Percentiles rank a stretch among this genome's conserved stretches.
These are phyloP conservation scores for Phaffia tasmanica DNA, from an alignment of 768 basidiomycete species.

Conservation along the genomic window DNA sequence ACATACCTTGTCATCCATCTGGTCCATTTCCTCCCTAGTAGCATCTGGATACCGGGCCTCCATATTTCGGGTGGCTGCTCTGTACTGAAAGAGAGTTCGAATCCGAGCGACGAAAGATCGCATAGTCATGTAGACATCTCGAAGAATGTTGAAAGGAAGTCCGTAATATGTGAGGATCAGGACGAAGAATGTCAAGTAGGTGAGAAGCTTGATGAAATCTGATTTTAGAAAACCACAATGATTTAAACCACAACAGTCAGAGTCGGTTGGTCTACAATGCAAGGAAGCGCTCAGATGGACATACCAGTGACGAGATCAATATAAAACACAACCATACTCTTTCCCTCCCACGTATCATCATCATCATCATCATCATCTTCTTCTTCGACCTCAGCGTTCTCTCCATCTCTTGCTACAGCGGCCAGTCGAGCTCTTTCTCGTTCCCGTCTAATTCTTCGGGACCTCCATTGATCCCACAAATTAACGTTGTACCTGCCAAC, in stretches of 20 bases:
- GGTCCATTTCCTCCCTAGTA: conserved; percentile 66
- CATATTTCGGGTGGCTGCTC: conserved; percentile 91
- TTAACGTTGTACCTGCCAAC: conserved; percentile 74
- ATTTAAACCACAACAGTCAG: too few species aligned
- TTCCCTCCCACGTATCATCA: conserved; percentile 66
- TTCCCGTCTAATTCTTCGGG: conserved; percentile 66
- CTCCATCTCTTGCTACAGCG: conserved; percentile 7
- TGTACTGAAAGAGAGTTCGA: conserved; percentile 80
- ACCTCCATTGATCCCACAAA: conserved; percentile 67
- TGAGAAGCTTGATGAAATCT: conserved; percentile 90
- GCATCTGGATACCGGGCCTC: conserved; percentile 89
- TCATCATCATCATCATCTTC: conserved; percentile 1
- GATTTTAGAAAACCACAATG: not conserved
- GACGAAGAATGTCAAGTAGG: conserved; percentile 85
- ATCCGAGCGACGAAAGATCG: conserved; percentile 81
- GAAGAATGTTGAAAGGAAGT: conserved; percentile 87
- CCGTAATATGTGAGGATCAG: conserved; percentile 82
- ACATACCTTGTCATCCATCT: conserved; percentile 80
- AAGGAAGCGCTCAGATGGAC: conserved; percentile 28
- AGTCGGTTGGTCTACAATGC: not conserved
- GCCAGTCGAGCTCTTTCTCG: conserved; percentile 32
- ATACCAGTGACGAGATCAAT: conserved; percentile 80
- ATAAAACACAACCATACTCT: conserved; percentile 94
- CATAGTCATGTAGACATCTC: conserved; percentile 91
- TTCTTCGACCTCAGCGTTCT: conserved; percentile 7